phyloP scores from a whole-genome alignment of 257 asterid species.

The Nicotiana sylvestris region DNA sequence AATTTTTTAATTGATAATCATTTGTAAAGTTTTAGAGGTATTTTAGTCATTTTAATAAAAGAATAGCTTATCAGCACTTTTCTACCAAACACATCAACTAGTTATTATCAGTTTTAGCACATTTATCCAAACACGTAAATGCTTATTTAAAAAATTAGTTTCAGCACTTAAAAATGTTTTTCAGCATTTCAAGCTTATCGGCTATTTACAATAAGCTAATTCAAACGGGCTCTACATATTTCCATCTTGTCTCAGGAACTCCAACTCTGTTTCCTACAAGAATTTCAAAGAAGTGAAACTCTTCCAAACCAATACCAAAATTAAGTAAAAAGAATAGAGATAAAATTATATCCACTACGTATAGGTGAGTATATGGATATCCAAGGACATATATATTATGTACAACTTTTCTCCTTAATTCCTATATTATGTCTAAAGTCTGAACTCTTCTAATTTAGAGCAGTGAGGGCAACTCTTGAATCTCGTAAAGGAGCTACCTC shows the following conservation, averaged over 20 bases:
- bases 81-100: too few species aligned
- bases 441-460: slow-evolving; percentile 39
- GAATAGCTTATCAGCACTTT: too few species aligned
- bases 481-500: slow-evolving; percentile 62
- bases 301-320: background rate
- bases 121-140: too few species aligned
- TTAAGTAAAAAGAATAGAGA: background rate
- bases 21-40: too few species aligned
- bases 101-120: too few species aligned
- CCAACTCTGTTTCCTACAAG: background rate
- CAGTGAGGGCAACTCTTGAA: slow-evolving; percentile 69
- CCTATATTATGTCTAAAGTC: background rate
- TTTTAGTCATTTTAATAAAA: too few species aligned
- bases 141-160: too few species aligned
- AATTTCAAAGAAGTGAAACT: background rate
- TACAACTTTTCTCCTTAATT: slow-evolving; percentile 2
- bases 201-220: too few species aligned
- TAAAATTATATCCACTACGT: slow-evolving; percentile 7
- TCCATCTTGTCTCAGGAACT: background rate
- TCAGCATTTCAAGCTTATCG: too few species aligned
- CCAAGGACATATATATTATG: background rate
- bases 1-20: too few species aligned
- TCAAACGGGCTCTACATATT: background rate
- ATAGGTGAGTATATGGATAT: background rate
- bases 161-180: too few species aligned